Conservation (phyloP, 768 basidiomycete genomes). For the Floccularia luteovirens region DNA sequence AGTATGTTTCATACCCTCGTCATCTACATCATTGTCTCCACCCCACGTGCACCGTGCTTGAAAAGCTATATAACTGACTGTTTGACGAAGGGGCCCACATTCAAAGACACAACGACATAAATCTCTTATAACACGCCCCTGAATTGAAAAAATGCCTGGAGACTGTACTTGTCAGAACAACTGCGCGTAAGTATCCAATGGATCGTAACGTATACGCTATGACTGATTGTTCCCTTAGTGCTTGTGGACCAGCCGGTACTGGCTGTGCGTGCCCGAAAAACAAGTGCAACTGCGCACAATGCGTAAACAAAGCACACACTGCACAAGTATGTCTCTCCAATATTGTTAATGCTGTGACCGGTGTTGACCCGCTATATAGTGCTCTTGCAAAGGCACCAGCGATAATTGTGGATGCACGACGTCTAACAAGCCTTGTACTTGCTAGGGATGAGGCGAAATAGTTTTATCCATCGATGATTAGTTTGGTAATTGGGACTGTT, state of each 20-base stretch:
- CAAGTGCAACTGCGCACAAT: constrained; percentile 6
- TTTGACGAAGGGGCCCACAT: too few species aligned
- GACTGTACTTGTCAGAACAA: constrained; percentile 1
- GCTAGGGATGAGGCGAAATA: too few species aligned
- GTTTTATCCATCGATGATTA: too few species aligned
- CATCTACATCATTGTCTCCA: too few species aligned
- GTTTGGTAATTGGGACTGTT: too few species aligned
- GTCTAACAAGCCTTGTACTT: constrained; percentile 1
- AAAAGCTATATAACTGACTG: too few species aligned
- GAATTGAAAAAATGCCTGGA: neutral
- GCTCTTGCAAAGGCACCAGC: neutral
- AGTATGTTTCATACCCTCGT: too few species aligned
- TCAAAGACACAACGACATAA: too few species aligned
- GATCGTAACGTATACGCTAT: neutral
- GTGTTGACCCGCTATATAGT: neutral
- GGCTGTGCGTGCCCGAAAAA: constrained; percentile 5
- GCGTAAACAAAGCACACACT: constrained; percentile 4
- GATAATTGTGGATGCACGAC: constrained; percentile 1
- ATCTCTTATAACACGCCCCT: too few species aligned
- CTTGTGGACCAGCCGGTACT: constrained; percentile 4
- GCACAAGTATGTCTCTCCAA: constrained; percentile 2
- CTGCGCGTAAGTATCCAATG: neutral
- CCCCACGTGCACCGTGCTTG: too few species aligned
- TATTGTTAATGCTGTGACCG: neutral
- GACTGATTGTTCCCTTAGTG: neutral